Evolutionary conservation across 106 monocot species (phyloP), one percentile per base, ranked within the genome.

Genomic region (Acanthochlamys bracteata): DNA sequence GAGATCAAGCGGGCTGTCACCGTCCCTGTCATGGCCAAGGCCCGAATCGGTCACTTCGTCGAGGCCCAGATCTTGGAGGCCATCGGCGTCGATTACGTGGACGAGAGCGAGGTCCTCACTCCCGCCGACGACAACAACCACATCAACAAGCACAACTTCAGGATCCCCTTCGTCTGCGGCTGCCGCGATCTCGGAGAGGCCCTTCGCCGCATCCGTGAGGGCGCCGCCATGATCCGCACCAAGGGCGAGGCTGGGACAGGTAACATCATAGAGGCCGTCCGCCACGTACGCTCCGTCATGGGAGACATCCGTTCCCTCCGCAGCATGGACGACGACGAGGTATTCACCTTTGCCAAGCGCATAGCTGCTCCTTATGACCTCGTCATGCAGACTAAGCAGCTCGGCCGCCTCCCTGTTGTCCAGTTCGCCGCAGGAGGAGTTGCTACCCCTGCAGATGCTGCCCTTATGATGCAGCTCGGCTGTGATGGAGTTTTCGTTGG

Each of bases 161-260:
- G 49, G 15, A 17, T 49, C 49, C 49, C 49, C 49, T 49, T 49
- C 49, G 49, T 49, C 49, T 49, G 49, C 9, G 49, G 49, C 49
- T 49, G 49, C 49, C 49, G 49, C 49, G 17, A 49, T 49, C 49
- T 49, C 17, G 49, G 49, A 12, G 49, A 49, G 49, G 49, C 49
- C 33, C 49, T 49, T 17, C 49, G 49, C 49, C 49, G 49, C 17
- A 49, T 49, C 49, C 49, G 49, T 17, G 49, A 49, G 49, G 49
- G 49, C 49, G 49, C 49, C 12, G 49, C 49, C 49, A 49, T 49
- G 49, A 49, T 49, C 49, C 49, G 49, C 49, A 49, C 49, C 15
- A 49, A 49, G 49, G 49, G 49, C 9, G 49, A 49, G 49, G 49
- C 49, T 49, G 49, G 49, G 15, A 49, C 49, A 12, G 49, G 49